Evolutionary conservation across 2,329 filamentous ascomycete species (phyloP).

Genomic region (Cryphonectria japonica): DNA sequence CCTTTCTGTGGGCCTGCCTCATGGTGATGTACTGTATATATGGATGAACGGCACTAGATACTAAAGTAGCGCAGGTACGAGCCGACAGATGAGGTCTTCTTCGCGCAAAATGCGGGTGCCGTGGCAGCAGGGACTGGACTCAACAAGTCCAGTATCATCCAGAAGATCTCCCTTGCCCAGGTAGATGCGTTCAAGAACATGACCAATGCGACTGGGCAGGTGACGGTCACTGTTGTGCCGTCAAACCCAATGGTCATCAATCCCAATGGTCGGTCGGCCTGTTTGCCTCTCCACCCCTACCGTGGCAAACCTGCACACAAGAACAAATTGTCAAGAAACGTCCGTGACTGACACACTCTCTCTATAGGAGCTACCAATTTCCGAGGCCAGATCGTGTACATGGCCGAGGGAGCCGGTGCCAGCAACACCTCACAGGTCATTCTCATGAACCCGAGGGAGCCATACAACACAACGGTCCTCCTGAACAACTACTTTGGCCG

Average conservation of each 20-base stretch:
- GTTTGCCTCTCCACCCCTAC: not conserved
- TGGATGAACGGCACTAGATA: not conserved
- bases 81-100: constrained; percentile 57
- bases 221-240: constrained; percentile 47
- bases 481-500: constrained; percentile 64
- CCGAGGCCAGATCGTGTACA: constrained; percentile 52
- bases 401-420: constrained; percentile 54
- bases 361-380: constrained; percentile 53
- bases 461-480: constrained; percentile 57
- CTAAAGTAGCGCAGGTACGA: constrained; percentile 37
- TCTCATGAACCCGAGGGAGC: constrained; percentile 48
- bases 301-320: not conserved
- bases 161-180: constrained; percentile 52
- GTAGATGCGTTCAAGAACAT: constrained; percentile 44
- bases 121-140: constrained; percentile 52
- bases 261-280: constrained; percentile 51
- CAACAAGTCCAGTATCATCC: constrained; percentile 54
- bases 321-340: not conserved
- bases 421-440: constrained; percentile 45
- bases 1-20: not conserved
- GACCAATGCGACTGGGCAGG: constrained; percentile 44
- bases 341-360: not conserved
- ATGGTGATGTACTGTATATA: not conserved
- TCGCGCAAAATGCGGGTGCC: constrained; percentile 56
- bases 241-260: constrained; percentile 51